These are phyloP conservation scores for Berberis vulgaris DNA, from an alignment of 164 flowering plant genomes.

Conservation along the genomic window DNA sequence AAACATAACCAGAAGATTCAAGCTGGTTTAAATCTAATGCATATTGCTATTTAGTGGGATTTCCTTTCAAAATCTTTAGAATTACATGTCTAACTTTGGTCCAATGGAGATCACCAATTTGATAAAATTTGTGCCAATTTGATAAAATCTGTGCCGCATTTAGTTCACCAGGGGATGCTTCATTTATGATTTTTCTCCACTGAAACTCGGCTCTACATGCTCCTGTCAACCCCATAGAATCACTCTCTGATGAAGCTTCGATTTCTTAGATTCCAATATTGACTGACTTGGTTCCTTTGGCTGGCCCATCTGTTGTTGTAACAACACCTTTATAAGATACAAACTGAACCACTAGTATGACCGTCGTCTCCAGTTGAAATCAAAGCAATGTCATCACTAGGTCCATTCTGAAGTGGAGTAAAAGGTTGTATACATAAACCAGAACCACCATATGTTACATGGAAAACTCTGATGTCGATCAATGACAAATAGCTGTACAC, in stretches of 20 bases:
- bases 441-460: constrained; percentile 7
- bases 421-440: constrained; percentile 19
- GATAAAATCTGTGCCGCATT: constrained; percentile 15
- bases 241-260: constrained; percentile 9
- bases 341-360: constrained; percentile 15
- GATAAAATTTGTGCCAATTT: neutral
- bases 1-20: too few relatives aligned
- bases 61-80: too few relatives aligned
- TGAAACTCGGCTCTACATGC: constrained; percentile 2
- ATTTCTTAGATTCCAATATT: constrained; percentile 20
- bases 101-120: too few relatives aligned
- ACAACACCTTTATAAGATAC: constrained; percentile 18
- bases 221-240: constrained; percentile 18
- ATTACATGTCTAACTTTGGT: too few relatives aligned
- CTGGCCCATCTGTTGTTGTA: constrained; percentile 19
- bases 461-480: constrained; percentile 9
- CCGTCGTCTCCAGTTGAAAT: constrained; percentile 5
- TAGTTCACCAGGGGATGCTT: constrained; percentile 13
- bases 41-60: too few relatives aligned
- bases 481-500: constrained; percentile 13
- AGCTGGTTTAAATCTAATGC: too few relatives aligned
- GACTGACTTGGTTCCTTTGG: constrained; percentile 10
- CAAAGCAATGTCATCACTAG: constrained; percentile 19
- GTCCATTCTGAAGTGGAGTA: constrained; percentile 21
- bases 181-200: constrained; percentile 15